phyloP scores from a whole-genome alignment of 805 yeast species.

The Vanderwaltozyma polyspora region DNA sequence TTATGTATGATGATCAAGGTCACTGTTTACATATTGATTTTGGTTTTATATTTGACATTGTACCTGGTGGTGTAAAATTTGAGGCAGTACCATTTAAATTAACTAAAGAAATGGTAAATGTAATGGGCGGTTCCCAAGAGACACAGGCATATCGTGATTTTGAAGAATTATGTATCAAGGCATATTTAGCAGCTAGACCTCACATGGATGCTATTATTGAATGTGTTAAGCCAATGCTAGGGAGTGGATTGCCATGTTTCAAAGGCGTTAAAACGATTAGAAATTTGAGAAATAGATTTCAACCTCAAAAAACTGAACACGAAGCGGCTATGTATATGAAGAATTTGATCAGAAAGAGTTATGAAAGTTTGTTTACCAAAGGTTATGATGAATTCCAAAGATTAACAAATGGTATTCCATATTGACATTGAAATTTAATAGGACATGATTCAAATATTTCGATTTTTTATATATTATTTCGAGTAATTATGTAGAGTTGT shows the following conservation, averaged over 20 bases:
- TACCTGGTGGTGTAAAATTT: constrained; percentile 96
- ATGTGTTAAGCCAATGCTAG: constrained; percentile 86
- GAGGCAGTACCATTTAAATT: constrained; percentile 97
- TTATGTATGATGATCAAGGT: constrained; percentile 91
- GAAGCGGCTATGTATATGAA: constrained; percentile 78
- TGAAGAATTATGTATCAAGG: constrained; percentile 90
- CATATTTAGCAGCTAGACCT: constrained; percentile 79
- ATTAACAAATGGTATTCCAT: constrained; percentile 93
- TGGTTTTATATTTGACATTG: constrained; percentile 97
- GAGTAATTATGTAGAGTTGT: too few relatives aligned
- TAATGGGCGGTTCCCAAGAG: constrained; percentile 79
- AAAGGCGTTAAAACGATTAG: constrained; percentile 71
- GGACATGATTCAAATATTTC: too few relatives aligned
- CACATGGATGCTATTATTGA: constrained; percentile 76
- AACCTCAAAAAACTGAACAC: constrained; percentile 63
- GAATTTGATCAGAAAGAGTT: constrained; percentile 63
- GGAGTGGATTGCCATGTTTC: constrained; percentile 92
- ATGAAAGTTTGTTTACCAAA: constrained; percentile 79
- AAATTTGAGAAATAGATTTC: constrained; percentile 69
- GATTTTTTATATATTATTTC: too few relatives aligned
- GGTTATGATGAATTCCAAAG: constrained; percentile 98
- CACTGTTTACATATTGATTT: constrained; percentile 93
- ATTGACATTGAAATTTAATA: too few relatives aligned
- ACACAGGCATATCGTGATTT: constrained; percentile 89
- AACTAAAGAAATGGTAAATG: constrained; percentile 91